A percentile compares a stretch with the other conserved stretches of the same genome.
Evolutionary conservation across 2,329 filamentous ascomycete genomes (phyloP).

Genomic region (Mollisiaceae sp.): DNA sequence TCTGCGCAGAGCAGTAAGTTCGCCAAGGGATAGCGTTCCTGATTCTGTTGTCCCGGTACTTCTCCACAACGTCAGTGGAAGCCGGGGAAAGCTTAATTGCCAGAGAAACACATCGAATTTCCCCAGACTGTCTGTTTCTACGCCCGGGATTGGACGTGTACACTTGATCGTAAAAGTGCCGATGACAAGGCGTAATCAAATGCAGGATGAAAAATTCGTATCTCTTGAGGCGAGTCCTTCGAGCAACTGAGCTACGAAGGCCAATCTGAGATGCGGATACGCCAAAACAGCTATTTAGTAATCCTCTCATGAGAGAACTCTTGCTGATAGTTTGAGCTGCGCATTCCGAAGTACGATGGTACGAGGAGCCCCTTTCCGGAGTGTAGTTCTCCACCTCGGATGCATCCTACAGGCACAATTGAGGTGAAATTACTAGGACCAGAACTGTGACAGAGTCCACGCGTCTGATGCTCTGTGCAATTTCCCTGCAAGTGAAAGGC

Average conservation of each 20-base stretch:
- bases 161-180: neutral
- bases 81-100: slow-evolving; percentile 1
- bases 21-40: neutral
- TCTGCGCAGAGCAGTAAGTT: neutral
- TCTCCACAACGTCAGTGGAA: neutral
- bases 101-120: neutral
- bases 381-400: slow-evolving; percentile 15
- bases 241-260: neutral
- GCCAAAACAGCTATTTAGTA: neutral
- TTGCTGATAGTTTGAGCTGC: neutral
- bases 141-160: neutral
- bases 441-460: slow-evolving; percentile 15
- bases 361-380: slow-evolving; percentile 2
- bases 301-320: neutral
- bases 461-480: slow-evolving; percentile 21
- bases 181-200: neutral
- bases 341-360: neutral
- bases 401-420: slow-evolving; percentile 23
- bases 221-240: neutral
- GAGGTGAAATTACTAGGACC: slow-evolving; percentile 12
- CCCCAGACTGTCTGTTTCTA: neutral
- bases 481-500: slow-evolving; percentile 20
- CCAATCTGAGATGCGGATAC: neutral
- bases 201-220: neutral
- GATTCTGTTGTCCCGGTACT: neutral